phyloP scores from a whole-genome alignment of 2,329 filamentous ascomycete genomes.

The Pezizomycotina sp. region DNA sequence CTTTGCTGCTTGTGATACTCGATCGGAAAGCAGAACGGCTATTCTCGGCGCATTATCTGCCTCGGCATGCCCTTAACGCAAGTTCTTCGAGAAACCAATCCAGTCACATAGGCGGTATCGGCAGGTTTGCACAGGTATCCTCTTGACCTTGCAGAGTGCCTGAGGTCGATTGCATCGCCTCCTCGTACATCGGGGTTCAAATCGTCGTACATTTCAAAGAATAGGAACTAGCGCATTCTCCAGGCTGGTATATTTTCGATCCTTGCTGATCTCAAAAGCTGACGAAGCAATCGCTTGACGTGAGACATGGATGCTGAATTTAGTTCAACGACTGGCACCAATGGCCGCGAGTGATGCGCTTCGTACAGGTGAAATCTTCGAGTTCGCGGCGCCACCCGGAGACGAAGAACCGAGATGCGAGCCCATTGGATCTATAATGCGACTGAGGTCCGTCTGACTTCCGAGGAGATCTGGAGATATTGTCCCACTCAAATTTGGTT shows the following conservation, averaged over 20 bases:
- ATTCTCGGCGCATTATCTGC: constrained; percentile 72
- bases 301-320: constrained; percentile 78
- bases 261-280: constrained; percentile 60
- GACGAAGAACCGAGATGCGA: too few species aligned
- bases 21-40: constrained; percentile 83
- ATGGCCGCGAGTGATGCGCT: too few species aligned
- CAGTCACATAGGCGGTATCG: constrained; percentile 91
- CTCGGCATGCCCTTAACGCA: constrained; percentile 92
- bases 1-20: constrained; percentile 87
- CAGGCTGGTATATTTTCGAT: constrained; percentile 61
- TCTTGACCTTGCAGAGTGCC: constrained; percentile 93
- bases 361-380: too few species aligned
- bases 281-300: constrained; percentile 66
- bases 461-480: too few species aligned
- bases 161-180: constrained; percentile 90
- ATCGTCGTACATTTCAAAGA: constrained; percentile 83
- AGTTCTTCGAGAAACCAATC: constrained; percentile 95
- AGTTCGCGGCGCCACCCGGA: too few species aligned
- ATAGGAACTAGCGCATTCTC: constrained; percentile 83
- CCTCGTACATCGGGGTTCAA: constrained; percentile 81
- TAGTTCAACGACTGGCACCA: constrained; percentile 54
- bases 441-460: too few species aligned
- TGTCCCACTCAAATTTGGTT: too few species aligned
- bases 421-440: too few species aligned
- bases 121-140: constrained; percentile 79